Percentiles rank a stretch among this genome's conserved stretches.
Conservation (phyloP, 768 basidiomycete genomes). For the Neoboletus subvelutipes region DNA sequence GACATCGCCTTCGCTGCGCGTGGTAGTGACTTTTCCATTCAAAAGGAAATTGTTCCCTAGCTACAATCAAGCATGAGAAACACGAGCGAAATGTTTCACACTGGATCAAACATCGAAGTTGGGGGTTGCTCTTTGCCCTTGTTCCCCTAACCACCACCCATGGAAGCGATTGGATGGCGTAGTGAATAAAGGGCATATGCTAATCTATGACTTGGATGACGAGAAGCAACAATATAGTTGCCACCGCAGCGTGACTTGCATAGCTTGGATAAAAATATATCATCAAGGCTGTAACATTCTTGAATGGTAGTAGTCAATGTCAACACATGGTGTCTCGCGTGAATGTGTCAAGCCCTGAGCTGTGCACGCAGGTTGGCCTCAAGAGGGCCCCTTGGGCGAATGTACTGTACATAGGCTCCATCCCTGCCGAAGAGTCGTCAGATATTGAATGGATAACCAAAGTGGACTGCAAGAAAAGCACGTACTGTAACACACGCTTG, state of each 20-base stretch:
- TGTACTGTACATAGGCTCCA: conserved; percentile 94
- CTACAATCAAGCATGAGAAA: conserved; percentile 18
- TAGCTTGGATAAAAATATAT: conserved; percentile 8
- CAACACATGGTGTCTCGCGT: conserved; percentile 4
- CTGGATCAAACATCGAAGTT: conserved; percentile 6
- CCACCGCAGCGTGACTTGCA: conserved; percentile 4
- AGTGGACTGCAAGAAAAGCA: conserved; percentile 24
- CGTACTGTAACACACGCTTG: conserved; percentile 85
- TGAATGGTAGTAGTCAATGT: conserved; percentile 15
- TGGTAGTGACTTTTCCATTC: not conserved
- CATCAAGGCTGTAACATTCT: conserved; percentile 22
- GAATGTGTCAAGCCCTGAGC: conserved; percentile 58
- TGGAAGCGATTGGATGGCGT: conserved; percentile 49
- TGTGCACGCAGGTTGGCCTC: conserved; percentile 84
- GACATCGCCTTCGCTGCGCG: not conserved
- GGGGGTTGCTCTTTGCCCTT: conserved; percentile 62
- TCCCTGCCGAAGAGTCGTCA: conserved; percentile 42
- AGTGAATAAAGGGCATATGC: conserved; percentile 68
- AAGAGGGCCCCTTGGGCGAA: conserved; percentile 82
- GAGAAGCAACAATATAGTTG: not conserved
- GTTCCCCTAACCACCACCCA: conserved; percentile 81
- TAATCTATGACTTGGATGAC: not conserved
- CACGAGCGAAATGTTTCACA: conserved; percentile 17
- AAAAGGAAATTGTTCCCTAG: conserved; percentile 21
- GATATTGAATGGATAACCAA: not conserved